phyloP scores from a whole-genome alignment of 805 yeast species.

The Monosporozyma siamensis region DNA sequence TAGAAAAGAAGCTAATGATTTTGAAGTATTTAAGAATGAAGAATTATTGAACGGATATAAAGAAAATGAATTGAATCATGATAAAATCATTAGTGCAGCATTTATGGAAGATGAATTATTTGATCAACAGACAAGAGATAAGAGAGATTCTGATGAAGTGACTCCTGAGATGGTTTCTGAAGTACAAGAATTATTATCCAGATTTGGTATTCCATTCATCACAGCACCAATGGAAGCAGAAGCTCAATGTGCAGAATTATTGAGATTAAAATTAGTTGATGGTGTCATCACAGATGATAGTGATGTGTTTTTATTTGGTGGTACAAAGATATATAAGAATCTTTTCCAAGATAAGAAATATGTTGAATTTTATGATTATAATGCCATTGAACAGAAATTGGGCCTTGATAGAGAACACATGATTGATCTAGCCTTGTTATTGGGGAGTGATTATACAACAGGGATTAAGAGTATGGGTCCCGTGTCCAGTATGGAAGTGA shows the following conservation, averaged over 20 bases:
- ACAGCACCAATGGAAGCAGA: slow-evolving; percentile 99
- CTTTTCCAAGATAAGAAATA: slow-evolving; percentile 89
- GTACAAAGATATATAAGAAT: slow-evolving; percentile 72
- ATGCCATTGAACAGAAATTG: slow-evolving; percentile 49
- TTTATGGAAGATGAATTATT: slow-evolving; percentile 40
- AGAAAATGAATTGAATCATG: neutral
- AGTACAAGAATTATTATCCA: slow-evolving; percentile 75
- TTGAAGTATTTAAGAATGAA: slow-evolving; percentile 45
- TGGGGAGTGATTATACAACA: slow-evolving; percentile 93
- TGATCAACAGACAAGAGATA: slow-evolving; percentile 54
- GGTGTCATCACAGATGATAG: slow-evolving; percentile 97
- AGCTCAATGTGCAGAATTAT: slow-evolving; percentile 88
- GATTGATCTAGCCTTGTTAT: slow-evolving; percentile 70
- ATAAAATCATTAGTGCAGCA: slow-evolving; percentile 10
- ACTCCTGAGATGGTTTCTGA: slow-evolving; percentile 78
- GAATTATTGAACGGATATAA: slow-evolving; percentile 29
- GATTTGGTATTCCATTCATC: slow-evolving; percentile 90
- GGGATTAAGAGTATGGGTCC: slow-evolving; percentile 94
- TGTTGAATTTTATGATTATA: slow-evolving; percentile 70
- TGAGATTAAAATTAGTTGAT: slow-evolving; percentile 66
- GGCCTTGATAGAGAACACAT: slow-evolving; percentile 57
- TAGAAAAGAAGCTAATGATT: slow-evolving; percentile 62
- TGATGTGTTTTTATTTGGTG: slow-evolving; percentile 92
- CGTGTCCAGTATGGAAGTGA: slow-evolving; percentile 78
- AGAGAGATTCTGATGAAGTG: slow-evolving; percentile 87